phyloP scores from a whole-genome alignment of 208 protist species.

The Kentomonas sorsogonicus region DNA sequence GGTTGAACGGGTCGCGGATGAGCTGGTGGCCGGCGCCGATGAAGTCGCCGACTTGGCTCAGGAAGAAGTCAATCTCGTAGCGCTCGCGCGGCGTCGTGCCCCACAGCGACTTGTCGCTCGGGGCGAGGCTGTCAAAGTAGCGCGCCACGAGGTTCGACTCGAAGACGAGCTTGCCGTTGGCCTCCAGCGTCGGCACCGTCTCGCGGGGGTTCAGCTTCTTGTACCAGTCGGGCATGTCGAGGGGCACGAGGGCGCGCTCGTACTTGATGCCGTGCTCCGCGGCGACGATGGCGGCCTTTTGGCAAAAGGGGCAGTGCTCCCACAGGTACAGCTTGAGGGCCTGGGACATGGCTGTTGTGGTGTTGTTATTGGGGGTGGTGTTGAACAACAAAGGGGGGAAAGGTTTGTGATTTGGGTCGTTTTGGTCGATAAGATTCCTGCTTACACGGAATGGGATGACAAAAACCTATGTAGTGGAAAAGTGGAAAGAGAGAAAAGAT shows the following conservation, averaged over 20 bases:
- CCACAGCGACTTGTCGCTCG: constrained; percentile 25
- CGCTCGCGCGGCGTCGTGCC: constrained; percentile 40
- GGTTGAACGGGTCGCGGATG: constrained; percentile 46
- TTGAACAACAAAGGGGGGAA: too few relatives aligned
- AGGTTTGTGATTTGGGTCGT: too few relatives aligned
- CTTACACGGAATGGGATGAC: too few relatives aligned
- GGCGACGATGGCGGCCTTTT: constrained; percentile 54
- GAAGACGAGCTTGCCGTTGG: constrained; percentile 44
- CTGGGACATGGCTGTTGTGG: too few relatives aligned
- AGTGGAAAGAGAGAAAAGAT: too few relatives aligned
- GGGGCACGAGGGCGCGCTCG: constrained; percentile 37
- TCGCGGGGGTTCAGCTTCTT: constrained; percentile 64
- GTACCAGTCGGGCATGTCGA: constrained; percentile 73
- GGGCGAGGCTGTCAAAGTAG: constrained; percentile 57
- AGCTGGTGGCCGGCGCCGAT: constrained; percentile 36
- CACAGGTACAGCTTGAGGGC: constrained; percentile 58
- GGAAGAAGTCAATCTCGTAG: constrained; percentile 70
- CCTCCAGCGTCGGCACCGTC: constrained; percentile 65
- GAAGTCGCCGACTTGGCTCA: constrained; percentile 52
- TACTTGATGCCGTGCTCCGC: constrained; percentile 61
- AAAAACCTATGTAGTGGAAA: too few relatives aligned
- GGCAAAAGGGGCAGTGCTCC: constrained; percentile 58
- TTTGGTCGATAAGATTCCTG: too few relatives aligned
- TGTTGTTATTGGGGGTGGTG: too few relatives aligned
- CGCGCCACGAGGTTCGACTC: constrained; percentile 68